phyloP scores from a whole-genome alignment of 495 filamentous ascomycete genomes.

The Aspergillus asperescens region DNA sequence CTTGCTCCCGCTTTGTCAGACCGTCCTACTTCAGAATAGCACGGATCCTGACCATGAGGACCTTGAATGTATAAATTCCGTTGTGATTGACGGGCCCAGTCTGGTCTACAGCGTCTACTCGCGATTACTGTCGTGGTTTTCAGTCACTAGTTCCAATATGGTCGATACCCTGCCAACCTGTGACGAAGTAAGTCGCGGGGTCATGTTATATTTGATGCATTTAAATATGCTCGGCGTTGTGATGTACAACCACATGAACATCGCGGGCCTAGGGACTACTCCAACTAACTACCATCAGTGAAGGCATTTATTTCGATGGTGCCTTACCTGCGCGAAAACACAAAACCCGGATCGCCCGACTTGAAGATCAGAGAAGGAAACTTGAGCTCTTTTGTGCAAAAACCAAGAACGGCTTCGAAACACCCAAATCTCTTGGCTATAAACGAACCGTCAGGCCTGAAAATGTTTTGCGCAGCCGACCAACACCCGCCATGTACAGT shows the following conservation, averaged over 20 bases:
- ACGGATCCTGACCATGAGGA: neutral
- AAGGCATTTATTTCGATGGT: conserved; percentile 71
- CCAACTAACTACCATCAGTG: conserved; percentile 22
- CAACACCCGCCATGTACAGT: conserved; percentile 22
- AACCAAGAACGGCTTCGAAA: conserved; percentile 5
- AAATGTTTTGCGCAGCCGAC: conserved; percentile 25
- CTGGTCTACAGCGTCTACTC: conserved; percentile 66
- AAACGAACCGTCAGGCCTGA: conserved; percentile 10
- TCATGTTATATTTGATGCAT: conserved; percentile 56
- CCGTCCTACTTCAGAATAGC: conserved; percentile 32
- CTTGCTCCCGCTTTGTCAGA: conserved; percentile 53
- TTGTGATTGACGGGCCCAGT: conserved; percentile 72
- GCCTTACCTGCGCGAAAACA: conserved; percentile 59
- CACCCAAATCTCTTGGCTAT: neutral
- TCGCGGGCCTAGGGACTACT: neutral
- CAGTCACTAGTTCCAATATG: conserved; percentile 25
- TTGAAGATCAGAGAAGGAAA: conserved; percentile 41
- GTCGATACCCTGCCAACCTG: conserved; percentile 58
- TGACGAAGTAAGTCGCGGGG: conserved; percentile 50
- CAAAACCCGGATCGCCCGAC: conserved; percentile 45
- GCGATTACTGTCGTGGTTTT: conserved; percentile 41
- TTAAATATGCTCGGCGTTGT: conserved; percentile 46
- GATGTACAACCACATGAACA: conserved; percentile 48
- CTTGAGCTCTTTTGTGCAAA: conserved; percentile 32
- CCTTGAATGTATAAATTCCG: conserved; percentile 19